Evolutionary conservation across 2,329 filamentous ascomycete genomes (phyloP).

Genomic region (Cucurbitaria berberidis): DNA sequence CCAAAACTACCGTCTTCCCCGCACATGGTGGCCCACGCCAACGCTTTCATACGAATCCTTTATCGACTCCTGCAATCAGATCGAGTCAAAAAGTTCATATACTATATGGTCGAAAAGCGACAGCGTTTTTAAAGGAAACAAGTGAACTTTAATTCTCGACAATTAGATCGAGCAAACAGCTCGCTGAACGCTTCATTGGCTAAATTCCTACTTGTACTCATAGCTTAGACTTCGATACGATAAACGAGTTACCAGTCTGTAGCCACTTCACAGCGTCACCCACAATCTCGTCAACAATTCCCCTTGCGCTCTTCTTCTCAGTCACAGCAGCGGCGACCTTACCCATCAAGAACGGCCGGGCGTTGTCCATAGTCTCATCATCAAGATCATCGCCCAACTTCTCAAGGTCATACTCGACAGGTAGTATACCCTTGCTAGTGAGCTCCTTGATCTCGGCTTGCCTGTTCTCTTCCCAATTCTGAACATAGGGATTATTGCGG

Average conservation of each 20-base stretch:
- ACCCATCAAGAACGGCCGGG: constrained; percentile 92
- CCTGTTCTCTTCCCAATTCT: constrained; percentile 95
- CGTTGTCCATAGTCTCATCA: constrained; percentile 90
- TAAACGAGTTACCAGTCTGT: constrained; percentile 68
- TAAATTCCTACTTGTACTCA: constrained; percentile 11
- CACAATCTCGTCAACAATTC: constrained; percentile 93
- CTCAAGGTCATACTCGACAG: constrained; percentile 94
- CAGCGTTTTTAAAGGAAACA: background rate
- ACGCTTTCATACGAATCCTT: no score
- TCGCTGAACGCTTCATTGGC: background rate
- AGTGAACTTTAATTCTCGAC: background rate
- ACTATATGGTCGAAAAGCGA: background rate
- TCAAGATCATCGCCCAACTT: constrained; percentile 69
- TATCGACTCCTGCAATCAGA: no score
- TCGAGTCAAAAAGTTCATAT: background rate
- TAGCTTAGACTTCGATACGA: constrained; percentile 53
- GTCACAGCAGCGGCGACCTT: constrained; percentile 94
- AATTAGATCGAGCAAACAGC: background rate
- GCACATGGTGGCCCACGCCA: no score
- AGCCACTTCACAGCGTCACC: constrained; percentile 76
- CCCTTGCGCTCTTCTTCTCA: constrained; percentile 89
- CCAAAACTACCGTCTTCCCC: no score
- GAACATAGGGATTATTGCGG: constrained; percentile 90
- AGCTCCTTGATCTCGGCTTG: constrained; percentile 89
- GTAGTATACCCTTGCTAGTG: constrained; percentile 85